These are phyloP conservation scores for Truncatella angustata DNA, from an alignment of 2,329 filamentous ascomycete species.

Conservation along the genomic window DNA sequence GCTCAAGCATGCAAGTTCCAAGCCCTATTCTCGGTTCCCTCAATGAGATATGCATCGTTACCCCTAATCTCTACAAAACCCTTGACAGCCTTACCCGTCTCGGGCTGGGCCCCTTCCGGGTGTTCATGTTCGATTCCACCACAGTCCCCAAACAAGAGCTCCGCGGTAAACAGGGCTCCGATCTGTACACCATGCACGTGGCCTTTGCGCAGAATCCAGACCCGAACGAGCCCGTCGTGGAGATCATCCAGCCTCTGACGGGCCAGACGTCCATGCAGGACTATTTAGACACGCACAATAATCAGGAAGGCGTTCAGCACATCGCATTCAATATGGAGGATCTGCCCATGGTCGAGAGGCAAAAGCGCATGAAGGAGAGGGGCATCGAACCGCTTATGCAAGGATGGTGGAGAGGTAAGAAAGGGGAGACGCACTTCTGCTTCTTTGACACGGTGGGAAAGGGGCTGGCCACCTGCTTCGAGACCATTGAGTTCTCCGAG, in stretches of 20 bases:
- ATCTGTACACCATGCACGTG: constrained; percentile 3
- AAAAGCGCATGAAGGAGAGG: neutral
- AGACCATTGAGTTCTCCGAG: neutral
- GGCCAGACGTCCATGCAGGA: neutral
- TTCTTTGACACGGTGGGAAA: constrained; percentile 4
- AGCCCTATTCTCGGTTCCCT: neutral
- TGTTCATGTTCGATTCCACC: neutral
- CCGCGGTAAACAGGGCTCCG: neutral
- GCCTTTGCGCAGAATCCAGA: neutral
- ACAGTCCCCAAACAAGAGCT: neutral
- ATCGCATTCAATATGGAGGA: neutral
- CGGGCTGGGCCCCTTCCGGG: neutral
- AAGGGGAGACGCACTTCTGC: neutral
- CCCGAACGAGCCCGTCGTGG: neutral
- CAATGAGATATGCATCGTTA: constrained; percentile 1
- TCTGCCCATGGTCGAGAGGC: neutral
- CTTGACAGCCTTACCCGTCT: neutral
- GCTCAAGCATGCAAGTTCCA: neutral
- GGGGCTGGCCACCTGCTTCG: constrained; percentile 1
- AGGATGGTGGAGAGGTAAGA: neutral
- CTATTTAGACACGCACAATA: neutral
- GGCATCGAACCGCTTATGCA: neutral
- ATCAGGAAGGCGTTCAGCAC: neutral
- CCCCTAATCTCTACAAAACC: neutral
- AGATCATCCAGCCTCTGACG: neutral